Base-by-base conservation (phyloP, 2,329 filamentous ascomycete genomes). In the Polytolypa hystricis region DNA sequence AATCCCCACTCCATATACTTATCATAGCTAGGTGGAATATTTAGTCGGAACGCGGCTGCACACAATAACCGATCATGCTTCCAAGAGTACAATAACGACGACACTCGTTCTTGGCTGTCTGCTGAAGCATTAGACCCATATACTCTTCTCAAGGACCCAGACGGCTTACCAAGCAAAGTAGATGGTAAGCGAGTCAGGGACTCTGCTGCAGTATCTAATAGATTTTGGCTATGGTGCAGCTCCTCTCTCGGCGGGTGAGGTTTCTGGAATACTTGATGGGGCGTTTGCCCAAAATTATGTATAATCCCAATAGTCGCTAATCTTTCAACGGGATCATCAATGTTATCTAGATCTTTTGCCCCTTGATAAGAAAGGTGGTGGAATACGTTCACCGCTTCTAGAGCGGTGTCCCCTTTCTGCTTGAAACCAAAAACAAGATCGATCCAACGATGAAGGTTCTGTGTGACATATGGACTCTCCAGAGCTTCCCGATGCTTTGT, bases 271-370 rank as follows among this genome's bases (percentile, higher is more conserved):
- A 96, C 81, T 56, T 98, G 93, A 49, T 93, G 83, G 2, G 93
- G 91, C 1, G 93, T 98, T 57, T 98, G 91, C 0, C 91, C 91
- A 58, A 98, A 98, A 50, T 96, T 96, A 60, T 98, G 89, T 49
- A 98, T 96, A 47, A 95, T 93, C 21, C 85, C 85, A 37, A 94
- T 95, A 0, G 86, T 89, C 4, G 89, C 84, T 5, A 86, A 69
- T 29, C 86, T 74, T 58, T 96, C 87, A 38, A 89, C 77, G 0
- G 84, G 81, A 53, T 96, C 89, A 5, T 80, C 77, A 42, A 98
- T 96, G 35, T 78, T 79, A 56, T 98, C 91, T 4, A 98, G 66
- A 55, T 98, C 84, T 45, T 84, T 93, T 2, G 89, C 86, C 5
- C 91, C 93, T 42, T 87, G 83, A 53, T 98, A 98, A 0, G 89